phyloP scores from a whole-genome alignment of 2,329 filamentous ascomycete species.

The Aspergillus sp. region DNA sequence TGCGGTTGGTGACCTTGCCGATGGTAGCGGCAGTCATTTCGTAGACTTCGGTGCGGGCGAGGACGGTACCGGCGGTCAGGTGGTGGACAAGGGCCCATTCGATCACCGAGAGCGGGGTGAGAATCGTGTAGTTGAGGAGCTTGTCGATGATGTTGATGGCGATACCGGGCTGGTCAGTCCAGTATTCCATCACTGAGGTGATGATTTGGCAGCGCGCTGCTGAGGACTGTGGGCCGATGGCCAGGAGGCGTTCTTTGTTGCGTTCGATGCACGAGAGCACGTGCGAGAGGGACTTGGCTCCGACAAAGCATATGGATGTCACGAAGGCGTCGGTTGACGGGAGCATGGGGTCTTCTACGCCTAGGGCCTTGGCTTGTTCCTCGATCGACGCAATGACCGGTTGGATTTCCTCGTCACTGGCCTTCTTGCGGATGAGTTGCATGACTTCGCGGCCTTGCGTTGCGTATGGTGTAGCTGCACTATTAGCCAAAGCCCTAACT shows the following conservation, averaged over 20 bases:
- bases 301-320: slow-evolving; percentile 85
- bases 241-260: slow-evolving; percentile 78
- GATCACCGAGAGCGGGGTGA: slow-evolving; percentile 75
- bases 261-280: slow-evolving; percentile 93
- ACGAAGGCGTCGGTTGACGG: slow-evolving; percentile 90
- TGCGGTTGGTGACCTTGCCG: slow-evolving; percentile 77
- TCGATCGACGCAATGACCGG: slow-evolving; percentile 72
- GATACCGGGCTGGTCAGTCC: slow-evolving; percentile 83
- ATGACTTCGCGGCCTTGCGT: slow-evolving; percentile 77
- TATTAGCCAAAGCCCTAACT: slow-evolving; percentile 8
- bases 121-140: slow-evolving; percentile 91
- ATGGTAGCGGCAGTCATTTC: slow-evolving; percentile 87
- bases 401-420: slow-evolving; percentile 77
- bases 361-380: slow-evolving; percentile 61
- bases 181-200: slow-evolving; percentile 82
- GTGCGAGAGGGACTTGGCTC: slow-evolving; percentile 91
- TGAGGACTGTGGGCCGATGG: slow-evolving; percentile 66
- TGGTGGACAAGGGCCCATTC: slow-evolving; percentile 76
- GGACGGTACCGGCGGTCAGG: slow-evolving; percentile 54
- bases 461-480: slow-evolving; percentile 66
- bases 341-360: slow-evolving; percentile 65
- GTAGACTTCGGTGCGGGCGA: slow-evolving; percentile 70
- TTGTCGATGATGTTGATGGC: slow-evolving; percentile 93
- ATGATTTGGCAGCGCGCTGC: slow-evolving; percentile 80
- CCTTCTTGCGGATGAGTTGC: slow-evolving; percentile 72